phyloP scores from a whole-genome alignment of 176 grass and related monocot genomes.

The Avena eriantha region DNA sequence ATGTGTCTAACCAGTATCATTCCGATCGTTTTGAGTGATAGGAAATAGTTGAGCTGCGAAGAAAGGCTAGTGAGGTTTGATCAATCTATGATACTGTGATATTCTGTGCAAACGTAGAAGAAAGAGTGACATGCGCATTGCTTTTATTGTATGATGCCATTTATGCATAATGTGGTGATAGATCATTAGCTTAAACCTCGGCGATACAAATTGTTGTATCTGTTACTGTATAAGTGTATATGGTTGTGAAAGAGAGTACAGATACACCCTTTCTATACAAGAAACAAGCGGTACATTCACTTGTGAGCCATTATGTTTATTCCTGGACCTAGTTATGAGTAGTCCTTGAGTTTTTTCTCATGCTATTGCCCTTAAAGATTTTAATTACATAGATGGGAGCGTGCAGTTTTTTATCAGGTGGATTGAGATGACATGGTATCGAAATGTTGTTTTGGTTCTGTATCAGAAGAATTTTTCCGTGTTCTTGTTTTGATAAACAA shows the following conservation, averaged over 20 bases:
- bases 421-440: neutral
- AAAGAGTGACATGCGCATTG: neutral
- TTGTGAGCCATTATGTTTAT: neutral
- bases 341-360: slow-evolving; percentile 3
- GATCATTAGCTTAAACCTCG: slow-evolving; percentile 1
- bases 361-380: slow-evolving; percentile 12
- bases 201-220: neutral
- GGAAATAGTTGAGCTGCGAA: neutral
- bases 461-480: neutral
- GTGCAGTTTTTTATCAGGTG: neutral
- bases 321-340: neutral
- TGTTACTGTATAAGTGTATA: neutral
- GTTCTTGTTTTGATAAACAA: neutral
- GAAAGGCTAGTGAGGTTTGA: neutral
- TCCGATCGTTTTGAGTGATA: slow-evolving; percentile 10
- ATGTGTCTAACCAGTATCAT: neutral
- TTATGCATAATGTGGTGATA: neutral
- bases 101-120: neutral
- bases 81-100: slow-evolving; percentile 10
- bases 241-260: slow-evolving; percentile 7
- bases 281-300: neutral
- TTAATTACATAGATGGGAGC: neutral
- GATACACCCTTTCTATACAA: neutral
- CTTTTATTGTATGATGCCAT: neutral
- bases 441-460: neutral